These are phyloP conservation scores for Mycena vitilis DNA, from an alignment of 768 basidiomycete species.

Conservation along the genomic window DNA sequence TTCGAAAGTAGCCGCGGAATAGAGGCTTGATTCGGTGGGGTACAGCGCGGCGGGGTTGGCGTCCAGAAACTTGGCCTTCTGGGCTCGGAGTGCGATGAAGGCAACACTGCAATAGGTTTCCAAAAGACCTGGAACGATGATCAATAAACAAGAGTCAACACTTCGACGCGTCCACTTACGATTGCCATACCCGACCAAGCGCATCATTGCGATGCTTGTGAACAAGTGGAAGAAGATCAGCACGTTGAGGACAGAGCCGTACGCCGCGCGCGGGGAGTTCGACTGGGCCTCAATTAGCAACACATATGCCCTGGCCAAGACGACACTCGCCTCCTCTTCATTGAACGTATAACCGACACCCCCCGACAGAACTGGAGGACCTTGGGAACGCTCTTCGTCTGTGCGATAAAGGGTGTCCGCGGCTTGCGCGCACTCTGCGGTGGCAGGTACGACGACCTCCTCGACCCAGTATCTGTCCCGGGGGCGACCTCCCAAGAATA, in stretches of 20 bases:
- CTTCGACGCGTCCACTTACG: not conserved
- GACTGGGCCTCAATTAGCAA: not conserved
- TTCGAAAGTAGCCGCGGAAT: slow-evolving; percentile 9
- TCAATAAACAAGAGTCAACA: not conserved
- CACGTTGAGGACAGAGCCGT: not conserved
- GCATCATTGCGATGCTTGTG: slow-evolving; percentile 1
- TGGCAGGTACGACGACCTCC: not conserved
- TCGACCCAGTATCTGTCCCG: not conserved
- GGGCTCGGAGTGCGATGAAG: not conserved
- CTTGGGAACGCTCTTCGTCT: not conserved
- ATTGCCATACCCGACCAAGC: slow-evolving; percentile 6
- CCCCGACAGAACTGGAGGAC: not conserved
- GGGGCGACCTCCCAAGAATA: not conserved
- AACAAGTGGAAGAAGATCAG: slow-evolving; percentile 9
- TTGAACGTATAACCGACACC: slow-evolving; percentile 9
- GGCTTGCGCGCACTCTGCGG: not conserved
- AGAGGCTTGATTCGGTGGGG: slow-evolving; percentile 9
- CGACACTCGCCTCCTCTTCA: not conserved
- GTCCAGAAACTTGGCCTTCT: slow-evolving; percentile 5
- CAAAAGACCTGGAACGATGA: not conserved
- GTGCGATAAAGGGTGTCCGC: not conserved
- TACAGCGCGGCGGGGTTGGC: not conserved
- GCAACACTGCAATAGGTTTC: not conserved
- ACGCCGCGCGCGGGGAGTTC: too few relatives aligned
- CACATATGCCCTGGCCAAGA: not conserved